phyloP scores from a whole-genome alignment of 257 asterid species.

The Solanum sejunctum region DNA sequence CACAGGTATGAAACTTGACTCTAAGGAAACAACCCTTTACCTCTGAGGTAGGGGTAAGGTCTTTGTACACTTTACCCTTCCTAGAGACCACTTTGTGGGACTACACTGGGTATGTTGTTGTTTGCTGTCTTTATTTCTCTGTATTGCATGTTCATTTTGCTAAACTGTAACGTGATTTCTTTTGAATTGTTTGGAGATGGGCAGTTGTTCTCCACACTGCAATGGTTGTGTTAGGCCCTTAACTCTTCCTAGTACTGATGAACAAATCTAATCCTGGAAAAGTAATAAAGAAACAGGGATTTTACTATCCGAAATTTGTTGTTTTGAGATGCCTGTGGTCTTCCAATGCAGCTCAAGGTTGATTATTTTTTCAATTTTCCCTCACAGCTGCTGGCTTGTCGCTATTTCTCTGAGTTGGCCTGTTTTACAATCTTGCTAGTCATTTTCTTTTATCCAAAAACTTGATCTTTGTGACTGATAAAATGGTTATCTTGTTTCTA shows the following conservation, averaged over 20 bases:
- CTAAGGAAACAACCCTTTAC: neutral
- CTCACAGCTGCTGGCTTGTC: neutral
- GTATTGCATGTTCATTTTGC: neutral
- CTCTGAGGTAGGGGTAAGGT: neutral
- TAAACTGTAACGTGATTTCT: neutral
- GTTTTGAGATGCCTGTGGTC: neutral
- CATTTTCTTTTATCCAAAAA: neutral
- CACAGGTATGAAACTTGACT: too few species aligned
- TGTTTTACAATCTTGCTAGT: neutral
- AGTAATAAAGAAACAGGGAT: neutral
- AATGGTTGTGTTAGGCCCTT: neutral
- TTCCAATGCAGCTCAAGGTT: neutral
- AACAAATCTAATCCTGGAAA: neutral
- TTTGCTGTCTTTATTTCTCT: neutral
- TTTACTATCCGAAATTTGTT: neutral
- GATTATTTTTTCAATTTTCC: neutral
- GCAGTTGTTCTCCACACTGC: neutral
- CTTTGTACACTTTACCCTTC: neutral
- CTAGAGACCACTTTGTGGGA: neutral
- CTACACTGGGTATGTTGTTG: neutral
- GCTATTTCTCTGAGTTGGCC: neutral
- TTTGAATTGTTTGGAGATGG: neutral
- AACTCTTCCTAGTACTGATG: neutral
- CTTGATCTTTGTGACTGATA: neutral
- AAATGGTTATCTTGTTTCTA: slow-evolving; percentile 1